These are phyloP conservation scores for Prunus davidiana DNA, from an alignment of 306 rosid genomes.

Conservation along the genomic window DNA sequence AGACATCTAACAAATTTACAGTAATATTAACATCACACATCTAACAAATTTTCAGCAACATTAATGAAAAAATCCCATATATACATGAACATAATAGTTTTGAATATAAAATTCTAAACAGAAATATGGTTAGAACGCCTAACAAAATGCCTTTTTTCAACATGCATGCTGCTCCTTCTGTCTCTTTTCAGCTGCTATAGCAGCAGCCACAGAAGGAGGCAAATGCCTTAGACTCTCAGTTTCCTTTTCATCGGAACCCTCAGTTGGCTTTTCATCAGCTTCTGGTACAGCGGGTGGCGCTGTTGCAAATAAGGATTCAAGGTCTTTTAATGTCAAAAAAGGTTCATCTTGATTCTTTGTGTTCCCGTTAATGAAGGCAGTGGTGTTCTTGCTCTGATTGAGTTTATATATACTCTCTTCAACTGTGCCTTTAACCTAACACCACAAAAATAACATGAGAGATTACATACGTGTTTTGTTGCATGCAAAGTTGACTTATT, in stretches of 20 bases:
- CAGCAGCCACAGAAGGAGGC: conserved; percentile 84
- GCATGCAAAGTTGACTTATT: background rate
- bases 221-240: conserved; percentile 51
- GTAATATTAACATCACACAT: background rate
- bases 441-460: background rate
- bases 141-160: background rate
- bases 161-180: conserved; percentile 47
- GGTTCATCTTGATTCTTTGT: conserved; percentile 81
- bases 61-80: background rate
- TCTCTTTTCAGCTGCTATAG: conserved; percentile 90
- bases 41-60: background rate
- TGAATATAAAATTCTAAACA: background rate
- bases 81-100: background rate
- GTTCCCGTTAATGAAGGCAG: conserved; percentile 72
- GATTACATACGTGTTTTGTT: background rate
- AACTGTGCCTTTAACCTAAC: conserved; percentile 80
- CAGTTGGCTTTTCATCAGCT: conserved; percentile 41
- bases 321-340: conserved; percentile 73
- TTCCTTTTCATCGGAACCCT: conserved; percentile 34
- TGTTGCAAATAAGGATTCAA: conserved; percentile 64
- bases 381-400: conserved; percentile 65
- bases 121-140: conserved; percentile 20
- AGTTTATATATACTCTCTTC: conserved; percentile 86
- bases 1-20: no score
- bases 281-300: conserved; percentile 39